Evolutionary conservation across 495 filamentous ascomycete species (phyloP), one percentile per base, ranked within the genome.

Genomic region (Tuber indicum): DNA sequence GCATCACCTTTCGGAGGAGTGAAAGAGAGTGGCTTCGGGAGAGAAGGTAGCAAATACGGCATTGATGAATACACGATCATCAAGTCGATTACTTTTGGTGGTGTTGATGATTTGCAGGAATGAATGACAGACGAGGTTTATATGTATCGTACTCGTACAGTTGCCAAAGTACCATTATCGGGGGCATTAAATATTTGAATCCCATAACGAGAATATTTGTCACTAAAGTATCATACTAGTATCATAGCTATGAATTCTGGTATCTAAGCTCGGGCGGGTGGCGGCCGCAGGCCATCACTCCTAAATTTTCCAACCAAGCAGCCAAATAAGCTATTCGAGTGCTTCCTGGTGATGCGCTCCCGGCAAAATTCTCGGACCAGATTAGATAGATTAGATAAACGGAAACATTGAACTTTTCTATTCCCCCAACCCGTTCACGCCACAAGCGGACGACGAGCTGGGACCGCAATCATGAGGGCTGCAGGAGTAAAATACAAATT

Each of bases 21-120:
- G 26, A 99, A 99, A 85, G 88, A 93, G 85, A 94, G 91, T 83
- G 95, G 95, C 6, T 98, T 98, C 79, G 95, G 96, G 32, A 85
- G 94, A 47, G 95, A 99, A 85, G 96, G 96, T 47, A 94, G 92
- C 84, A 91, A 91, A 84, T 93, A 97, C 83, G 96, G 96, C 23
- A 91, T 96, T 80, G 92, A 92, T 16, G 96, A 98, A 85, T 99
- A 96, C 84, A 88, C 91, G 82, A 85, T 89, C 73, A 92, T 91
- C 69, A 99, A 99, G 88, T 96, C 89, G 86, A 89, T 97, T 52
- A 96, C 93, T 9, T 89, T 92, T 83, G 94, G 93, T 14, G 92
- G 92, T 2, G 91, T 94, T 71, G 78, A 75, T 21, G 78, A 78
- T 9, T 45, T 83, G 47, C 75, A 83, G 45, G 78, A 70, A 8